phyloP scores from a whole-genome alignment of 202 grass and related monocot species.

The Zizania palustris region DNA sequence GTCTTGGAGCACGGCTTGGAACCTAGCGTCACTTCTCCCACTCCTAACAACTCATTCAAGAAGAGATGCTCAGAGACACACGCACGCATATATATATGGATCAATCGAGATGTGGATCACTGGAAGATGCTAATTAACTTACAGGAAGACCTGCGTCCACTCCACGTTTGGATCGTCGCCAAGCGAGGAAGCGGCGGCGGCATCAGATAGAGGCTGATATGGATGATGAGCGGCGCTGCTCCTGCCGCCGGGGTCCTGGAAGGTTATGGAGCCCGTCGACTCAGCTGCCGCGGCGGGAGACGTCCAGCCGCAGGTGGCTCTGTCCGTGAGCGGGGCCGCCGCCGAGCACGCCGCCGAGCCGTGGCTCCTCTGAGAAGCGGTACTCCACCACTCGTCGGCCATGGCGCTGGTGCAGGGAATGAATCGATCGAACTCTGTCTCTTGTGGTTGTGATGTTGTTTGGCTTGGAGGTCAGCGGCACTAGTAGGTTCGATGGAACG shows the following conservation, averaged over 20 bases:
- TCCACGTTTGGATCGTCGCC: conserved; percentile 49
- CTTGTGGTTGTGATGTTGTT: conserved; percentile 13
- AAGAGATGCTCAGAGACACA: not conserved
- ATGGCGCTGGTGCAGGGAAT: conserved; percentile 33
- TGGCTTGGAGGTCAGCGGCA: conserved; percentile 37
- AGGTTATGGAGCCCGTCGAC: conserved; percentile 57
- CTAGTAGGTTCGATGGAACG: conserved; percentile 36
- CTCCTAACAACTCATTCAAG: conserved; percentile 36
- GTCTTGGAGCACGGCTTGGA: conserved; percentile 53
- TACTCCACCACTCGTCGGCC: conserved; percentile 66
- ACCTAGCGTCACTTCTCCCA: conserved; percentile 50
- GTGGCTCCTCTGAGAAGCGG: conserved; percentile 41
- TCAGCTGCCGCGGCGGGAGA: conserved; percentile 33
- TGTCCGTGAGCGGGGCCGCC: conserved; percentile 36
- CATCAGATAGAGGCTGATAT: conserved; percentile 46
- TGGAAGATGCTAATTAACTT: conserved; percentile 22
- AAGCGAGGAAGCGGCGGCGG: conserved; percentile 47
- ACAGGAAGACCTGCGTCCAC: conserved; percentile 63
- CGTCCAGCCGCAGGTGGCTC: conserved; percentile 43
- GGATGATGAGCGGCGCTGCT: conserved; percentile 7
- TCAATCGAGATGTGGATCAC: not conserved
- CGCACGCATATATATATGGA: not conserved
- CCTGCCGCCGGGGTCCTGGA: conserved; percentile 48
- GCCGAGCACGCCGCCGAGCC: conserved; percentile 54
- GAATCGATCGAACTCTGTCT: not conserved